These are phyloP conservation scores for Rosa lucieae DNA, from an alignment of 306 rosid genomes.

Conservation along the genomic window DNA sequence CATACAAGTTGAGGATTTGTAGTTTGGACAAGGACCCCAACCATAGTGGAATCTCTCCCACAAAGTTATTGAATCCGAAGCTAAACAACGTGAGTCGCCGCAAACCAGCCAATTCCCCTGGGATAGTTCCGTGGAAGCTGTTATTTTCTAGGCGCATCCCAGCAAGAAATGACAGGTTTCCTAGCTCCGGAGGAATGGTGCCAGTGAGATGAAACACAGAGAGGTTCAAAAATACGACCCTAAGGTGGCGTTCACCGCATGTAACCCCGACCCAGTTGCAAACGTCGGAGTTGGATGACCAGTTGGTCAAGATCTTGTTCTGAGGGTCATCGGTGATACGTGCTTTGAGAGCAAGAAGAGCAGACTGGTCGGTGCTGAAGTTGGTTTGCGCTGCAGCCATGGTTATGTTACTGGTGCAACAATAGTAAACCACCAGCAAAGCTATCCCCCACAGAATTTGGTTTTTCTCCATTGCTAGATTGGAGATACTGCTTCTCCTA, in stretches of 20 bases:
- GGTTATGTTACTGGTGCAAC: not conserved
- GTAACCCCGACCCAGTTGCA: conserved; percentile 27
- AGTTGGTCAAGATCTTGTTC: conserved; percentile 2
- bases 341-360: conserved; percentile 22
- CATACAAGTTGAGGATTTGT: conserved; percentile 1
- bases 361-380: conserved; percentile 17
- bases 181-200: conserved; percentile 21
- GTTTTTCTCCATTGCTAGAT: not conserved
- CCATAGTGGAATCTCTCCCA: conserved; percentile 26
- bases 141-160: conserved; percentile 18
- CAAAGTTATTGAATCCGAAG: conserved; percentile 16
- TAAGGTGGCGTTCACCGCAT: conserved; percentile 1
- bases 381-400: not conserved
- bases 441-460: not conserved
- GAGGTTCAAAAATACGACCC: conserved; percentile 18
- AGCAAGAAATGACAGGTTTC: conserved; percentile 24
- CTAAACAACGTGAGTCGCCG: conserved; percentile 6
- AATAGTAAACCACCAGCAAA: not conserved
- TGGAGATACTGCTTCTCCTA: not conserved
- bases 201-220: conserved; percentile 18
- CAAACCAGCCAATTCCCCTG: not conserved
- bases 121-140: conserved; percentile 24
- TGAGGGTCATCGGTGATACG: conserved; percentile 20
- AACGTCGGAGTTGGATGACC: conserved; percentile 11
- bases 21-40: conserved; percentile 12